These are phyloP conservation scores for Elongisporangium undulatum DNA, from an alignment of 352 stramenopile species.

Conservation along the genomic window DNA sequence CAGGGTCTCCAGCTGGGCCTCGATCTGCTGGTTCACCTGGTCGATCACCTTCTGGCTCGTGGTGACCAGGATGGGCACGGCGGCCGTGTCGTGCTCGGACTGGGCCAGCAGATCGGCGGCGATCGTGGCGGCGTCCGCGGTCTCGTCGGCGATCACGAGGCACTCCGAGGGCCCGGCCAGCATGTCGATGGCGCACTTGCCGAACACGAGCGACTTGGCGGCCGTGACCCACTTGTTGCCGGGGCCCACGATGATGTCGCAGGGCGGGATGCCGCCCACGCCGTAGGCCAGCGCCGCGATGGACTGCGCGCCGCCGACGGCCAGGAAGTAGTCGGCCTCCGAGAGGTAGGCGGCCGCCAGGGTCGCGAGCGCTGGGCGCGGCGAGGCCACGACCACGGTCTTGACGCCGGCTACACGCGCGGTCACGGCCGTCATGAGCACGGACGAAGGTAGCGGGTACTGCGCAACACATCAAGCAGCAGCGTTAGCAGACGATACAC, in stretches of 20 bases:
- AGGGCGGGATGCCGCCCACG: conserved; percentile 84
- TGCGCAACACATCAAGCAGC: conserved; percentile 9
- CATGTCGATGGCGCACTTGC: conserved; percentile 99
- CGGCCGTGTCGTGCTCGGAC: conserved; percentile 97
- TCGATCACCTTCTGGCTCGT: conserved; percentile 86
- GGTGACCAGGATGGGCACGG: conserved; percentile 95
- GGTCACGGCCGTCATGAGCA: conserved; percentile 97
- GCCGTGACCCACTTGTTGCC: conserved; percentile 99
- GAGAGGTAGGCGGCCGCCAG: conserved; percentile 93
- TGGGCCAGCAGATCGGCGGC: conserved; percentile 76
- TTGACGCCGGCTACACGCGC: conserved; percentile 92
- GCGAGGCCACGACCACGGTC: conserved; percentile 94
- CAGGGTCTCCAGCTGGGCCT: conserved; percentile 71
- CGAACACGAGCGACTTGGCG: conserved; percentile 96
- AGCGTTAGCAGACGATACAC: conserved; percentile 1
- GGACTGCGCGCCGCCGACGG: conserved; percentile 77
- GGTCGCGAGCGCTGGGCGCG: conserved; percentile 89
- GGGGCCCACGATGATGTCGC: conserved; percentile 98
- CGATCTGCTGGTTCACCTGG: conserved; percentile 85
- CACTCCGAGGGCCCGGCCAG: conserved; percentile 97
- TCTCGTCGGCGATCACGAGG: conserved; percentile 96
- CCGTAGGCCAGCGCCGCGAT: conserved; percentile 97
- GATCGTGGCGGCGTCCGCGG: conserved; percentile 62
- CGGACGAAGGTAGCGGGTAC: conserved; percentile 96
- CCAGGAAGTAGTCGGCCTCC: conserved; percentile 87